phyloP scores from a whole-genome alignment of 2,329 filamentous ascomycete species.

The Teratosphaeria viscida region DNA sequence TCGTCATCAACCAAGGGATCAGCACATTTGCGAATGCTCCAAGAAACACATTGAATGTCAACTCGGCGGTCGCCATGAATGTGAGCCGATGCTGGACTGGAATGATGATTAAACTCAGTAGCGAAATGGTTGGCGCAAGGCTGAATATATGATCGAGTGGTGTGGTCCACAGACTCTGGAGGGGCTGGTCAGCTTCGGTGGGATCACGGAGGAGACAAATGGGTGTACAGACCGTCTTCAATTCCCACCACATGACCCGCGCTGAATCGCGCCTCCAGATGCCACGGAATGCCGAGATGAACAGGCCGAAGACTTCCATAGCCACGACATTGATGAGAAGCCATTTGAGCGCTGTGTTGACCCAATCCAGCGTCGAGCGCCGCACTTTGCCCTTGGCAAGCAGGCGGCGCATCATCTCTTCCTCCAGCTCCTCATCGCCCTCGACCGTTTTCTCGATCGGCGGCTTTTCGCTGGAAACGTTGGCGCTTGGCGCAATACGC shows the following conservation, averaged over 20 bases:
- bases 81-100: constrained; percentile 9
- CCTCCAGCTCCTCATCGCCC: constrained; percentile 3
- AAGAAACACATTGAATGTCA: constrained; percentile 3
- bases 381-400: constrained; percentile 11
- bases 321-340: constrained; percentile 5
- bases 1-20: constrained; percentile 7
- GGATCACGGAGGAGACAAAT: not conserved
- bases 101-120: constrained; percentile 8
- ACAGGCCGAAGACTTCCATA: constrained; percentile 1
- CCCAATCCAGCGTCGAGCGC: constrained; percentile 7
- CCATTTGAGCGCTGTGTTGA: constrained; percentile 11
- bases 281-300: not conserved
- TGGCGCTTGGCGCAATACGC: not conserved
- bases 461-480: not conserved
- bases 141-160: constrained; percentile 1
- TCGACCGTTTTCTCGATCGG: constrained; percentile 1
- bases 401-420: constrained; percentile 8
- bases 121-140: constrained; percentile 1
- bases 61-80: constrained; percentile 2
- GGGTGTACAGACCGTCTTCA: not conserved
- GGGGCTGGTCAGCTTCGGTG: not conserved
- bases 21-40: constrained; percentile 3
- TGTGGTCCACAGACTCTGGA: not conserved
- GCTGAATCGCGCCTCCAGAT: not conserved
- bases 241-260: not conserved